A percentile compares a stretch with the other conserved stretches of the same genome.
These are phyloP conservation scores for Persicaria tinctoria DNA, from an alignment of 148 eudicot genomes.

Conservation along the genomic window DNA sequence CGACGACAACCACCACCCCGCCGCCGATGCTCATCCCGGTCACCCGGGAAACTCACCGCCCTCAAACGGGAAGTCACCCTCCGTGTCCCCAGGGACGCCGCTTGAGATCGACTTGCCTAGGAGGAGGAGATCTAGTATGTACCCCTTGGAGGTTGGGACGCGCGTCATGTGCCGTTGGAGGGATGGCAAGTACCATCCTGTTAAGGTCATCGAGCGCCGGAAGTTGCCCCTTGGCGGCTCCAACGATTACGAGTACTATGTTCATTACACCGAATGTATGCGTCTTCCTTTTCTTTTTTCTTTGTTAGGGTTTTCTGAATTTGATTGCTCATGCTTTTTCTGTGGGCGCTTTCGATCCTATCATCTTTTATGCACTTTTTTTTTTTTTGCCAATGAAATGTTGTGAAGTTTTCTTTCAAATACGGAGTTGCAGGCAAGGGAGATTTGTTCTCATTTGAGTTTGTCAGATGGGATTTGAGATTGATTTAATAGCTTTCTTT, in stretches of 20 bases:
- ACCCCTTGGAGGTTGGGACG: conserved; percentile 75
- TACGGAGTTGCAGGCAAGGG: background rate
- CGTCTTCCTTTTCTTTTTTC: background rate
- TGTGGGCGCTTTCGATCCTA: background rate
- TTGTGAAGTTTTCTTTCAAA: background rate
- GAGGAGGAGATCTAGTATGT: conserved; percentile 31
- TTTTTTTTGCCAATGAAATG: background rate
- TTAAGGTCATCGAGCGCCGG: conserved; percentile 88
- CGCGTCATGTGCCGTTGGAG: conserved; percentile 88
- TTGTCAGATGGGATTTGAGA: background rate
- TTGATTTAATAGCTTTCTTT: background rate
- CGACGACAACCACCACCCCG: conserved; percentile 23
- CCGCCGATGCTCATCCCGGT: conserved; percentile 15
- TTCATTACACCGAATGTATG: conserved; percentile 92
- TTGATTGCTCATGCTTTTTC: background rate
- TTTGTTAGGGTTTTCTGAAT: conserved; percentile 9
- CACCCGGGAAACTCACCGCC: conserved; percentile 20
- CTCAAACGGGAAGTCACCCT: background rate
- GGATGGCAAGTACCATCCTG: conserved; percentile 73
- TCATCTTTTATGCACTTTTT: background rate
- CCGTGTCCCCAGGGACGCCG: conserved; percentile 22
- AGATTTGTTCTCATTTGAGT: background rate
- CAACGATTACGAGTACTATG: conserved; percentile 85
- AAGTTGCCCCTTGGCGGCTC: conserved; percentile 29
- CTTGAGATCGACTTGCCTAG: conserved; percentile 29